Evolutionary conservation across 2,329 filamentous ascomycete genomes (phyloP), one percentile per base, ranked within the genome.

Genomic region (Rhinocladiella similis): DNA sequence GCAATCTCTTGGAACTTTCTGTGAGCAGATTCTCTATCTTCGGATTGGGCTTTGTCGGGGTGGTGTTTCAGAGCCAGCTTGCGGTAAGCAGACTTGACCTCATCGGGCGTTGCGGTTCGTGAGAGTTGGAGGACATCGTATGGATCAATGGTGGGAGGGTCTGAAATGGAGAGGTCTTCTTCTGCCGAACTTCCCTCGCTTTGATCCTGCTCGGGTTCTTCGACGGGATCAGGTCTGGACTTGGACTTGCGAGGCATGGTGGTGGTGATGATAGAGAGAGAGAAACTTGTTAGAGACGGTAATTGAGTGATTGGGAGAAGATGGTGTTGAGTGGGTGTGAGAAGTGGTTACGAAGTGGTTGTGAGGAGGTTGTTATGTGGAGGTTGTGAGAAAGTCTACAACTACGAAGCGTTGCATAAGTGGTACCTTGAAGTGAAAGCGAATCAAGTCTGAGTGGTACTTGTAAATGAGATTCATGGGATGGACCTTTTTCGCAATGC

Each of bases 1-100:
- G 93, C 93, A 65, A 99, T 86, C 65, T 88, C 81, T 73, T 99
- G 94, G 72, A 99, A 99, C 52, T 83, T 87, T 59, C 81, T 79
- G 66, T 96, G 87, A 1, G 94, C 93, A 41, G 81, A 76, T 22
- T 86, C 81, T 68, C 90, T 91, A 50, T 87, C 76, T 19, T 85
- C 80, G 1, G 83, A 78, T 14, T 83, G 64, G 3, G 86, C 90
- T 77, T 96, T 96, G 81, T 96, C 91, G 88, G 87, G 87, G 66
- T 96, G 91, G 66, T 89, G 82, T 70, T 85, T 89, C 57, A 96
- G 80, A 3, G 91, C 91, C 27, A 88, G 83, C 71, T 91, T 93
- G 68, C 90, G 87, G 74, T 96, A 96, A 12, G 90, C 89, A 16
- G 84, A 85, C 72, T 95, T 97, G 75, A 99, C 83, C 67, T 96